Base-by-base conservation (phyloP, 345 rosid genomes). In the Ailanthus altissimus region DNA sequence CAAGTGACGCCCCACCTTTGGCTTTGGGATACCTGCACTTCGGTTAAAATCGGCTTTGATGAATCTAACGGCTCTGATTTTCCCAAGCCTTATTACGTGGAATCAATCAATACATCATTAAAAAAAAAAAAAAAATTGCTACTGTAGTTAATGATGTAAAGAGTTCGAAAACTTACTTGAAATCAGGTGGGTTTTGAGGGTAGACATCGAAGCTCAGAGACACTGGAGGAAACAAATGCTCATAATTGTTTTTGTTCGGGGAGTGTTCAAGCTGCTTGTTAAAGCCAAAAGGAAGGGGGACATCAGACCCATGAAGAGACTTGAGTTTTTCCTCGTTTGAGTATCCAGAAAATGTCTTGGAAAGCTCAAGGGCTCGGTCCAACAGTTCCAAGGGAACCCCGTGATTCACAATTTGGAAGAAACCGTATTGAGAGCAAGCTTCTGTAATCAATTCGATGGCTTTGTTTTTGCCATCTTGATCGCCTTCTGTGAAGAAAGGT, bases 401-500 rank as follows among this genome's bases (percentile, higher is more conserved):
- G 67, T 84, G 90, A 80, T 84, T 88, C 47, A 73, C 83, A 11
- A 88, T 75, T 56, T 90, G 89, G 84, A 90, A 85, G 83, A 87
- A 87, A 8, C 94, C 90, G 73, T 75, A 79, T 14, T 83, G 79
- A 2, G 83, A 73, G 70, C 90, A 86, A 10, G 90, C 88, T 68
- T 81, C 40, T 10, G 38, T 56, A 13, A 88, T 82, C 64, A 66
- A 38, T 67, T 85, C 86, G 49, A 51, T 46, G 75, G 84, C 90
- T n/a, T n/a, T n/a, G n/a, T n/a, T n/a, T n/a, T n/a, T n/a, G n/a
- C n/a, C n/a, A n/a, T n/a, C n/a, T n/a, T n/a, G n/a, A n/a, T n/a
- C n/a, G n/a, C n/a, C n/a, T n/a, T n/a, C n/a, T n/a, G n/a, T n/a
- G n/a, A n/a, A n/a, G n/a, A n/a, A n/a, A n/a, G n/a, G n/a, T n/a